Evolutionary conservation across 2,329 filamentous ascomycete genomes (phyloP).

Genomic region (Madurella mycetomatis): DNA sequence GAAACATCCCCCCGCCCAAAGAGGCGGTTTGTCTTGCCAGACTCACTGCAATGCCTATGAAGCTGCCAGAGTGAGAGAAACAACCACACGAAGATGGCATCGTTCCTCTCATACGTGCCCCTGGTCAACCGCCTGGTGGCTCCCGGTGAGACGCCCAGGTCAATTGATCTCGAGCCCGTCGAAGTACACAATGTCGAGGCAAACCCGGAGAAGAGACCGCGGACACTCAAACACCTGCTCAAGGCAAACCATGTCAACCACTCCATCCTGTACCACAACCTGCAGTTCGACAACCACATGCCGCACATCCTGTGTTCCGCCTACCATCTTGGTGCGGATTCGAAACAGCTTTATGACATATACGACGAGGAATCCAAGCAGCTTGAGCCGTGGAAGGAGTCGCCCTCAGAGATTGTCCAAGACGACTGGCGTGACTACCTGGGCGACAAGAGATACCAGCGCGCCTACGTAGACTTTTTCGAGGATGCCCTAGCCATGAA

Average conservation of each 20-base stretch:
- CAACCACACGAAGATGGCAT: slow-evolving; percentile 18
- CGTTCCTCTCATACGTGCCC: slow-evolving; percentile 30
- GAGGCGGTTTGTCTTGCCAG: background rate
- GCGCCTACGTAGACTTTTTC: slow-evolving; percentile 91
- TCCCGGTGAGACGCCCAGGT: slow-evolving; percentile 23
- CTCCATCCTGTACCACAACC: slow-evolving; percentile 72
- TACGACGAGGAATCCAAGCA: slow-evolving; percentile 72
- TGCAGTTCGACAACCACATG: slow-evolving; percentile 76
- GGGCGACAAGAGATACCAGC: slow-evolving; percentile 75
- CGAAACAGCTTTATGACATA: slow-evolving; percentile 68
- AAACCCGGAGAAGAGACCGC: slow-evolving; percentile 68
- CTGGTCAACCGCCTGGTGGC: slow-evolving; percentile 29
- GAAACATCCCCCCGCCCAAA: background rate
- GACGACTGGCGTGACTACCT: slow-evolving; percentile 85
- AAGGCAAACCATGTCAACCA: slow-evolving; percentile 90
- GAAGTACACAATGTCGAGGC: slow-evolving; percentile 77
- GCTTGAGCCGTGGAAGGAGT: slow-evolving; percentile 76
- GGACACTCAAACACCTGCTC: slow-evolving; percentile 84
- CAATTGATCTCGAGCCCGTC: slow-evolving; percentile 61
- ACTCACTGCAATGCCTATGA: background rate
- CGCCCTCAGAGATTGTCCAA: slow-evolving; percentile 76
- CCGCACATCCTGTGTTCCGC: slow-evolving; percentile 79
- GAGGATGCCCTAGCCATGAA: slow-evolving; percentile 78
- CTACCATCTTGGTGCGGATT: slow-evolving; percentile 75
- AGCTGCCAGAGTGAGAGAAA: background rate